Evolutionary conservation across 257 asterid species (phyloP).

Genomic region (Datura wrightii): DNA sequence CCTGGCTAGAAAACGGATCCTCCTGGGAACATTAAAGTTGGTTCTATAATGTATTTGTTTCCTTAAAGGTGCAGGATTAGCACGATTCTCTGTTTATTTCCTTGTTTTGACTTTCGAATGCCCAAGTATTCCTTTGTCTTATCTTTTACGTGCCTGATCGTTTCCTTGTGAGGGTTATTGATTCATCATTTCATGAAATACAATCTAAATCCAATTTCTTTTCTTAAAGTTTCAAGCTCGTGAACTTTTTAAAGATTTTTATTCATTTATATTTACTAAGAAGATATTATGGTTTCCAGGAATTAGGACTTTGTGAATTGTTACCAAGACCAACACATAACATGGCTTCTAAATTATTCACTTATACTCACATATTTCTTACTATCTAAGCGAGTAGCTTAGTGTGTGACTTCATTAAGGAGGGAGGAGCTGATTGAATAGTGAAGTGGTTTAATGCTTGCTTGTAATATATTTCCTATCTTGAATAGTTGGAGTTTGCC

Average conservation of each 20-base stretch:
- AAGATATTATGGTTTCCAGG: background rate
- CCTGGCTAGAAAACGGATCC: background rate
- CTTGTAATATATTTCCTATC: background rate
- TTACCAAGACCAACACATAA: background rate
- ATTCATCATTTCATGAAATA: constrained; percentile 15
- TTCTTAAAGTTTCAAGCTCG: background rate
- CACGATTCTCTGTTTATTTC: background rate
- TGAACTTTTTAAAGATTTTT: background rate
- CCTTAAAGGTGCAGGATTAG: background rate
- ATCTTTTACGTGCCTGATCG: background rate
- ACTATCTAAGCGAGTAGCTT: background rate
- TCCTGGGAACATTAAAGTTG: background rate
- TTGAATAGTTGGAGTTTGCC: constrained; percentile 18
- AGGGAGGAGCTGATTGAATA: constrained; percentile 20
- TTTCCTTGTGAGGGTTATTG: constrained; percentile 1
- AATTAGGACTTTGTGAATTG: constrained; percentile 11
- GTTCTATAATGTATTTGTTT: background rate
- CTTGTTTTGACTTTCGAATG: background rate
- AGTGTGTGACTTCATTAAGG: background rate
- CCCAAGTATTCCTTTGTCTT: background rate
- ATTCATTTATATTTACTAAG: background rate
- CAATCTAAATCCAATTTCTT: background rate
- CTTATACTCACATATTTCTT: background rate
- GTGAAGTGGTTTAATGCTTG: background rate
- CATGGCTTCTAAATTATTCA: background rate